Conservation (phyloP, 2,329 filamentous ascomycete species). For the Colletotrichum trifolii region DNA sequence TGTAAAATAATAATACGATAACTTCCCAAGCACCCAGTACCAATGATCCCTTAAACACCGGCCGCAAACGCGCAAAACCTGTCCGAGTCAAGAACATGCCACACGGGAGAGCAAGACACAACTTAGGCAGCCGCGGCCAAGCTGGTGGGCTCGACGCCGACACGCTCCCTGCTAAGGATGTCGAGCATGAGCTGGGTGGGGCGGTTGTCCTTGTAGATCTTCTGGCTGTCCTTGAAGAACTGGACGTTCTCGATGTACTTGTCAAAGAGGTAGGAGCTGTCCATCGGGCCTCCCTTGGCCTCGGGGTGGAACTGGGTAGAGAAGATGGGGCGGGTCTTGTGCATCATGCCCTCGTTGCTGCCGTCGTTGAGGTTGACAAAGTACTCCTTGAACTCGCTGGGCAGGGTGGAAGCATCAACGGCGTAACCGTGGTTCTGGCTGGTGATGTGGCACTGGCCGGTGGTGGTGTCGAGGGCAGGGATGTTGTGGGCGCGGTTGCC, state of each 20-base stretch:
- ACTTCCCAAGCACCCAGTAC: constrained; percentile 6
- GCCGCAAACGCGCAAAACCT: constrained; percentile 15
- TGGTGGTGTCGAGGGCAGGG: constrained; percentile 91
- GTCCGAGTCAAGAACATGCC: constrained; percentile 9
- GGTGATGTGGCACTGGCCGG: constrained; percentile 97
- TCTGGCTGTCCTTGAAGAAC: constrained; percentile 87
- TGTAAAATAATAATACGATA: constrained; percentile 19
- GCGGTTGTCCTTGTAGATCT: constrained; percentile 84
- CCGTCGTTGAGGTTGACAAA: constrained; percentile 98
- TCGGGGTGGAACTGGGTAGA: constrained; percentile 99
- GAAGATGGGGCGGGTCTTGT: constrained; percentile 96
- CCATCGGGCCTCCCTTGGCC: constrained; percentile 95
- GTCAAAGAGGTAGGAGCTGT: constrained; percentile 96
- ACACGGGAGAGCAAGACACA: constrained; percentile 1
- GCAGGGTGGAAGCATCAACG: constrained; percentile 85
- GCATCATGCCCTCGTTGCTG: constrained; percentile 96
- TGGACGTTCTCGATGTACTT: constrained; percentile 92
- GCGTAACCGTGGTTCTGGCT: constrained; percentile 99
- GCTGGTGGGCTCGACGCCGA: constrained; percentile 81
- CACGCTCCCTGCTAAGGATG: constrained; percentile 91
- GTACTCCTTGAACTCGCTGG: constrained; percentile 93
- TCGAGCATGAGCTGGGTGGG: constrained; percentile 91
- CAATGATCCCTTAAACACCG: constrained; percentile 13
- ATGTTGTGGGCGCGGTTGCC: constrained; percentile 99
- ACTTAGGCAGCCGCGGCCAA: constrained; percentile 61